Base-by-base conservation (phyloP, 2,329 filamentous ascomycete genomes). In the Aspergillus neotritici region DNA sequence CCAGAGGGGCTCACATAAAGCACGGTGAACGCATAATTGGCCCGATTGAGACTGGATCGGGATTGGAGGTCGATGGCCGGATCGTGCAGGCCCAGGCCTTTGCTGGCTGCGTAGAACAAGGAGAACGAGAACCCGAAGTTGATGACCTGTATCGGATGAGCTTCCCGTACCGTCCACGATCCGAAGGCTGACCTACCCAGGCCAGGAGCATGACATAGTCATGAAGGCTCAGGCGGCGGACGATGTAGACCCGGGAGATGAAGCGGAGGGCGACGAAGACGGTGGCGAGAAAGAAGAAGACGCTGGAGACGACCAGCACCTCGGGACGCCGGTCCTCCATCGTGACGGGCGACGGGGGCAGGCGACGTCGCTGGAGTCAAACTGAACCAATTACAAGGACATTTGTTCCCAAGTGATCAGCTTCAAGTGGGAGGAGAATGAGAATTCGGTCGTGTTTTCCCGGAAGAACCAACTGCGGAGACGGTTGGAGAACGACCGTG, bases 151-250 rank as follows among this genome's bases (percentile, higher is more conserved):
- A 42, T 40, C 14, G 29, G 15, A 38, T 35, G 30, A 44, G 34
- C 33, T 36, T 13, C 21, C 17, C 31, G 32, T 2, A 34, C 30
- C 25, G 15, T 12, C 5, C 31, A 25, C 5, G 12, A 31, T 37
- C 13, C 32, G n/a, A 28, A 30, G 36, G 34, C 41, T 42, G 14
- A 54, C 61, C 47, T 59, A 81, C 65, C 90, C 88, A 95, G 43
- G 89, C 87, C 32, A 86, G 52, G 9, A 88, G 65, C 65, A 95
- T 93, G 55, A 86, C 79, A 65, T 83, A 85, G 72, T 95, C 90
- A 66, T 94, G 88, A 71, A 79, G 78, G 43, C 77, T 81, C 40
- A 88, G 68, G 42, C 77, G 82, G 53, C 79, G 80, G 43, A 95
- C 83, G 38, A 96, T 83, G 36, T 77, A 79, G 38, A 79, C 74